Base-by-base conservation (phyloP, 179 eudicot species). In the Corrigiola litoralis region DNA sequence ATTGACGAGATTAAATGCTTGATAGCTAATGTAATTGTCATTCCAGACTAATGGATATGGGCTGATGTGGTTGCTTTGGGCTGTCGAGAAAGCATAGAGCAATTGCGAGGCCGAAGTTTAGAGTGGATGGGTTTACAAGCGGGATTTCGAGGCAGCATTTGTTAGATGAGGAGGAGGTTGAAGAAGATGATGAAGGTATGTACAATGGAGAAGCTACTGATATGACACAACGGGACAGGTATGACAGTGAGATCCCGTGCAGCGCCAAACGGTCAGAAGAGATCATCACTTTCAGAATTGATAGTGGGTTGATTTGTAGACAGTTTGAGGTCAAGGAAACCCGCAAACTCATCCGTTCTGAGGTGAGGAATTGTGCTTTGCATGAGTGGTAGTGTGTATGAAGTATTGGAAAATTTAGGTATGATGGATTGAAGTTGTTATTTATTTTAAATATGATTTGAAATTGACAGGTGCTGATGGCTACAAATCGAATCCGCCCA, bases 41-140 rank as follows among this genome's bases (percentile, higher is more conserved):
- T 38, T 61, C 3, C 63, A 79, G 81, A 62, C 70, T 67, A 46
- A 73, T 79, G 66, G 84, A 82, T 65, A 92, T 89, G 89, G 96
- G 95, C 21, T 92, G 96, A 65, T 92, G 91, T 74, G 85, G 92
- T 53, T 92, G 98, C 77, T 90, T 88, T 66, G 94, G 97, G 62
- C 81, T 90, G 54, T 72, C 82, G 16, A 81, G 77, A 69, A 83
- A 81, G 75, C 49, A 73, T 0, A 78, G 78, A 72, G 75, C 61
- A 61, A 52, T 29, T 17, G 28, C 59, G 28, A 72, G 74, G 73
- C 80, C 72, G 32, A 46, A 13, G 40, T 47, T 54, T 37, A 31
- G 65, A 47, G 33, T 71, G 17, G 63, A 58, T 3, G 72, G 56
- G 46, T 42, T 66, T 47, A 70, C 58, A 38, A 75, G 75, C 61